Conservation (phyloP, 805 yeast species). For the Candida coleopterorum region DNA sequence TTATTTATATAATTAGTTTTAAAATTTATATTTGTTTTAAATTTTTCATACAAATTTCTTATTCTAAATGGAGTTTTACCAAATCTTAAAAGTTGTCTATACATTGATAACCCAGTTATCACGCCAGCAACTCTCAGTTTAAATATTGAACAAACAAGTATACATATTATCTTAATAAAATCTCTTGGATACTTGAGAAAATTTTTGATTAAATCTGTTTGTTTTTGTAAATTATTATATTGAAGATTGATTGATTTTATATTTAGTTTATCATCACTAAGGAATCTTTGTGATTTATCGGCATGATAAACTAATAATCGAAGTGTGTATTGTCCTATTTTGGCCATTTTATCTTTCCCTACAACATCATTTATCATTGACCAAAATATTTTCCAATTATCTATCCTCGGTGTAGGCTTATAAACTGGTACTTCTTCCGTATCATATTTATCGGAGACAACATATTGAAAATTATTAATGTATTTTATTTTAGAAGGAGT, state of each 20-base stretch:
- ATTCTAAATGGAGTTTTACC: conserved; percentile 66
- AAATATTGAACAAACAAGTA: conserved; percentile 37
- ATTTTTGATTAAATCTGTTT: conserved; percentile 28
- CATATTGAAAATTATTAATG: not conserved
- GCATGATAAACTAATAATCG: conserved; percentile 49
- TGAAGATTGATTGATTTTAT: conserved; percentile 24
- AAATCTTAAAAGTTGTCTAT: conserved; percentile 65
- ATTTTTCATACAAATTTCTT: conserved; percentile 29
- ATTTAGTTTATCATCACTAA: conserved; percentile 32
- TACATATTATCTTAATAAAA: conserved; percentile 29
- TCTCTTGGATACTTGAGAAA: conserved; percentile 34
- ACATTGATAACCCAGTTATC: conserved; percentile 45
- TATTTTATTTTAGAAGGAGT: conserved; percentile 6
- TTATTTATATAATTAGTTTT: conserved; percentile 13
- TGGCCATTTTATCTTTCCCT: conserved; percentile 72
- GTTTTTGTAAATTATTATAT: conserved; percentile 28
- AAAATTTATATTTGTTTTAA: conserved; percentile 13
- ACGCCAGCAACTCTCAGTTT: conserved; percentile 38
- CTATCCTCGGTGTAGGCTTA: not conserved
- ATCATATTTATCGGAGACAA: conserved; percentile 4
- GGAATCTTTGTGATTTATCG: conserved; percentile 28
- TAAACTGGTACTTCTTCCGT: not conserved
- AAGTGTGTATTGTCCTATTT: conserved; percentile 54
- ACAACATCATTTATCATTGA: conserved; percentile 49
- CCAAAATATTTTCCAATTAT: conserved; percentile 43